Conservation (phyloP, 805 yeast species). For the Barnettozyma pratensis region DNA sequence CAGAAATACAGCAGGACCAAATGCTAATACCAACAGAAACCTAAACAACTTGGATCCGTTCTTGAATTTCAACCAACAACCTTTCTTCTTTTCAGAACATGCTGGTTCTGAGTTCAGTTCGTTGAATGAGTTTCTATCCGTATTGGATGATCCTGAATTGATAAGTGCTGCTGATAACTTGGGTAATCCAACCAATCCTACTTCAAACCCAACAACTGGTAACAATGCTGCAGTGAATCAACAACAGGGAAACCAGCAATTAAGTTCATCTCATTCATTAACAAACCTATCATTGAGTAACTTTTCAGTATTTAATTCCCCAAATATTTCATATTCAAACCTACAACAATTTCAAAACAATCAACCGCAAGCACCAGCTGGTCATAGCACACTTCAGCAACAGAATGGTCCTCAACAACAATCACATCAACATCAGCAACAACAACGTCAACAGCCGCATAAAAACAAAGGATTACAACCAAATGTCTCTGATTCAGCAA, state of each 20-base stretch:
- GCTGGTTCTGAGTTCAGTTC: constrained; percentile 92
- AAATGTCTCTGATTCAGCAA: constrained; percentile 57
- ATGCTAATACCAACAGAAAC: neutral
- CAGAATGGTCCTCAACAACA: constrained; percentile 8
- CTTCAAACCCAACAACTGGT: neutral
- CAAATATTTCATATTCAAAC: constrained; percentile 15
- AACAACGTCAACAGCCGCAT: constrained; percentile 10
- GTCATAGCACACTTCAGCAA: neutral
- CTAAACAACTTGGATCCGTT: constrained; percentile 12
- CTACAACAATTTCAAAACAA: constrained; percentile 10
- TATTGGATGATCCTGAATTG: constrained; percentile 82
- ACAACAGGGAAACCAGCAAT: constrained; percentile 1
- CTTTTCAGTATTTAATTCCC: constrained; percentile 20
- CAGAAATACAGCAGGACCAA: constrained; percentile 2
- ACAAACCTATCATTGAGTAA: constrained; percentile 24
- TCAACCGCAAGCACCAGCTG: constrained; percentile 10
- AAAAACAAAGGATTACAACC: neutral
- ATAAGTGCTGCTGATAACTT: constrained; percentile 33
- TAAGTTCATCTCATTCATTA: constrained; percentile 23
- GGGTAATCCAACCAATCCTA: neutral
- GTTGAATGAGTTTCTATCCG: constrained; percentile 78
- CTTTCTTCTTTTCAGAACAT: constrained; percentile 83
- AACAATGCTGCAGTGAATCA: neutral
- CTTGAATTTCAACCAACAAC: constrained; percentile 43
- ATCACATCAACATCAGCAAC: constrained; percentile 5